phyloP scores from a whole-genome alignment of 1,284 basidiomycete species.

The Marasmius oreades region DNA sequence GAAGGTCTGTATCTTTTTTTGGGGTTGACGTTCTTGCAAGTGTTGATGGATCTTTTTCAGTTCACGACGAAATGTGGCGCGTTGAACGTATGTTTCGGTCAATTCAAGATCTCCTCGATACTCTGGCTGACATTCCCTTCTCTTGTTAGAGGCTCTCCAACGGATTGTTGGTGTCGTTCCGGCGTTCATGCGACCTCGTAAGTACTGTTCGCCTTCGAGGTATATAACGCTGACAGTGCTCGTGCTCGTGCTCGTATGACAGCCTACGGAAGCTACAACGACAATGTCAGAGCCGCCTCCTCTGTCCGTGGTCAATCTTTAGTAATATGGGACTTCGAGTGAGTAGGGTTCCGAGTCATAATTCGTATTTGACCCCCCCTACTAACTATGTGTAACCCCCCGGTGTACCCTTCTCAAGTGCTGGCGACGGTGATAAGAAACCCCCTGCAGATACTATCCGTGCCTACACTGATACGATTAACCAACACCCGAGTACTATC shows the following conservation, averaged over 20 bases:
- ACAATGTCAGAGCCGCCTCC: conserved; percentile 23
- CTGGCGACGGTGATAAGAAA: background rate
- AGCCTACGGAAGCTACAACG: conserved; percentile 29
- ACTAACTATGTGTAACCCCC: no score
- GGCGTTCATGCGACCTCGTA: conserved; percentile 30
- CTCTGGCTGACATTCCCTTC: no score
- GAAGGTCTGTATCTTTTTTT: conserved; percentile 28
- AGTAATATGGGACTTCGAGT: conserved; percentile 15
- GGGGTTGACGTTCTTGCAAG: no score
- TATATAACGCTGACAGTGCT: no score
- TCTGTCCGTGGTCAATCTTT: conserved; percentile 20
- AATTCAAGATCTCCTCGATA: background rate
- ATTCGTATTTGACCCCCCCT: background rate
- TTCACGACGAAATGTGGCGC: conserved; percentile 15
- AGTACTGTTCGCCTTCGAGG: no score
- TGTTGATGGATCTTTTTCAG: no score
- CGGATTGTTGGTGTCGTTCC: conserved; percentile 26
- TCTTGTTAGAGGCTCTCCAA: conserved; percentile 24
- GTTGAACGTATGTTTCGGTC: conserved; percentile 8
- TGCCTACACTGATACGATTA: background rate
- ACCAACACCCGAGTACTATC: conserved; percentile 1
- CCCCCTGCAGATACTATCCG: background rate
- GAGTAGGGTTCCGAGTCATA: background rate
- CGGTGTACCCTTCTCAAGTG: no score
- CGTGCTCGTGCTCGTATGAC: no score